Conservation (phyloP, 768 basidiomycete genomes). For the Crucibulum laeve region DNA sequence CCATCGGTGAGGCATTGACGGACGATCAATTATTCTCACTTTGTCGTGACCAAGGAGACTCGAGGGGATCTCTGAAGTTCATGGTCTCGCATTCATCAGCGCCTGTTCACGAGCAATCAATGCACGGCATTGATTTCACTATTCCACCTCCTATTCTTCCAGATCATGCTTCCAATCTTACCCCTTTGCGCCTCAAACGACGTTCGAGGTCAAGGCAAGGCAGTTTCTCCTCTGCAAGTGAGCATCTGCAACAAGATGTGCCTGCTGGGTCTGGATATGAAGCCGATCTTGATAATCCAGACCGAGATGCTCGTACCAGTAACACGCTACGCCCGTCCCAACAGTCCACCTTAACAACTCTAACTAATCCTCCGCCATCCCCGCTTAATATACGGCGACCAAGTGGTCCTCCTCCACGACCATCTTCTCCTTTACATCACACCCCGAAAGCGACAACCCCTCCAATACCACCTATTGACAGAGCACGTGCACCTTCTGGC, state of each 20-base stretch:
- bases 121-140: slow-evolving; percentile 25
- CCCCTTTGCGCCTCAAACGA: slow-evolving; percentile 47
- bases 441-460: slow-evolving; percentile 29
- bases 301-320: slow-evolving; percentile 34
- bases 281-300: slow-evolving; percentile 61
- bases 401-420: slow-evolving; percentile 25
- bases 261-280: slow-evolving; percentile 71
- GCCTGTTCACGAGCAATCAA: slow-evolving; percentile 49
- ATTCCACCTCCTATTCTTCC: slow-evolving; percentile 31
- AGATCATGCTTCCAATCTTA: slow-evolving; percentile 23
- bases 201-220: slow-evolving; percentile 59
- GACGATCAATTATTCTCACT: slow-evolving; percentile 70
- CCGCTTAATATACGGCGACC: slow-evolving; percentile 33
- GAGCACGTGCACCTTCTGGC: slow-evolving; percentile 13
- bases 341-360: slow-evolving; percentile 11
- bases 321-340: slow-evolving; percentile 36
- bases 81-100: slow-evolving; percentile 68
- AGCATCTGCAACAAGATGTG: slow-evolving; percentile 46
- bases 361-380: slow-evolving; percentile 26
- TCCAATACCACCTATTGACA: slow-evolving; percentile 18
- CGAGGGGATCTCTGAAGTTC: slow-evolving; percentile 79
- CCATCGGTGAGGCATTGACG: slow-evolving; percentile 67
- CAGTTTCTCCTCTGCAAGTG: slow-evolving; percentile 70
- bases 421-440: slow-evolving; percentile 30
- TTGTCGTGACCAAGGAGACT: slow-evolving; percentile 70